Conservation (phyloP, 2,329 filamentous ascomycete species). For the Aureobasidium sp. region DNA sequence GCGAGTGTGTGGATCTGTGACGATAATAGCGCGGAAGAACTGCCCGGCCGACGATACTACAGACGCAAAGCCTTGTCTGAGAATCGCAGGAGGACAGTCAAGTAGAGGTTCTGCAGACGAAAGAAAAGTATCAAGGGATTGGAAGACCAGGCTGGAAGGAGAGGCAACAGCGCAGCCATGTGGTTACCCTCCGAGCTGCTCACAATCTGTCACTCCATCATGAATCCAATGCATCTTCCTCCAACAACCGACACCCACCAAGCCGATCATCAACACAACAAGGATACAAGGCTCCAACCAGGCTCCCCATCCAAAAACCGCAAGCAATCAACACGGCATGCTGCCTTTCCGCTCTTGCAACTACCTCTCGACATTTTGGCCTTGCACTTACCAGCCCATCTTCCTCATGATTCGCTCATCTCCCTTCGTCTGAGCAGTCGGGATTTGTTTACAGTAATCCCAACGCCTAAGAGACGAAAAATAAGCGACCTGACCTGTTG, state of each 20-base stretch:
- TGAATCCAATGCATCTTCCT: background rate
- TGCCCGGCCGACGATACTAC: conserved; percentile 1
- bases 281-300: background rate
- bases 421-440: conserved; percentile 15
- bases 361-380: conserved; percentile 17
- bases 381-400: conserved; percentile 13
- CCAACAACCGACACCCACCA: background rate
- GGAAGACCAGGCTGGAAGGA: background rate
- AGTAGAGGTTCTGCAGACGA: background rate
- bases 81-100: background rate
- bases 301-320: too few relatives aligned
- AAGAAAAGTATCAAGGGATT: background rate
- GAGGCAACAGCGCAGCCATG: background rate
- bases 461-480: background rate
- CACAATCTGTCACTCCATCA: conserved; percentile 6
- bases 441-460: conserved; percentile 7
- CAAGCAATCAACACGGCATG: background rate
- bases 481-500: background rate
- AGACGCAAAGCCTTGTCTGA: background rate
- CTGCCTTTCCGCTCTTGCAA: conserved; percentile 8
- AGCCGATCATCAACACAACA: background rate
- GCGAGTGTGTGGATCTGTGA: conserved; percentile 5
- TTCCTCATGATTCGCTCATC: conserved; percentile 9
- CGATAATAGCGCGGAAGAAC: background rate
- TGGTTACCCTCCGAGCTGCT: background rate